Base-by-base conservation (phyloP, 2,329 filamentous ascomycete genomes). In the Colletotrichum noveboracense region DNA sequence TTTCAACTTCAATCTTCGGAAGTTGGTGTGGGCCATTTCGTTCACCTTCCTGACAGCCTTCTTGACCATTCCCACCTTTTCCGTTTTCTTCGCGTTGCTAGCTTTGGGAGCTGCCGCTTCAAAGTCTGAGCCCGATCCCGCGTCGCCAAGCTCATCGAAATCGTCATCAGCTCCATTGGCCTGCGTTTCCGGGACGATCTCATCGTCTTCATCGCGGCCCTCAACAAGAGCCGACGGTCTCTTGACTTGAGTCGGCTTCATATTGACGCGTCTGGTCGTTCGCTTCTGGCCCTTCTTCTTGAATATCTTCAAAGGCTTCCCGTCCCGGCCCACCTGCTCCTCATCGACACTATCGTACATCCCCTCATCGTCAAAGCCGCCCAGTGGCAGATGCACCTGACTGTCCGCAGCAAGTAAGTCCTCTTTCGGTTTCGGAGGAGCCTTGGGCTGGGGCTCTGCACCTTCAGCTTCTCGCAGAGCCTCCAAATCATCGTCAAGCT, bases 271-370 rank as follows among this genome's bases (percentile, higher is more conserved):
- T 77, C 93, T 88, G 5, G 95, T 96, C 71, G 94, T 95, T 76
- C 95, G 89, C 87, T 97, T 97, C 82, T 94, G 90, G 0, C 94
- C 94, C 86, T 94, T 95, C 89, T 97, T 97, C 88, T 96, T 96
- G 87, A 90, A 96, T 2, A 91, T 84, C 70, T 89, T 91, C 48
- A 92, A 82, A 4, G 92, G 92, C 77, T 90, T 87, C 3, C 92
- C 92, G 79, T 91, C 85, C n/a, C 86, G 87, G 68, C 87, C 91
- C 14, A 89, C 72, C 5, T 82, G 81, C 48, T 90, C 89, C n/a
- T 90, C 89, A 5, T 85, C 86, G 2, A 85, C 84, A 76, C 89
- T 90, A 81, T 93, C 92, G 79, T 91, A 90, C 75, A 87, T 79
- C 9, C 80, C 88, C 79, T 93, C 92, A 72, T 94, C 91, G 73